Percentiles rank a stretch among this genome's conserved stretches.
phyloP scores from a whole-genome alignment of 208 protist species.

The Trypanosoma congolense region DNA sequence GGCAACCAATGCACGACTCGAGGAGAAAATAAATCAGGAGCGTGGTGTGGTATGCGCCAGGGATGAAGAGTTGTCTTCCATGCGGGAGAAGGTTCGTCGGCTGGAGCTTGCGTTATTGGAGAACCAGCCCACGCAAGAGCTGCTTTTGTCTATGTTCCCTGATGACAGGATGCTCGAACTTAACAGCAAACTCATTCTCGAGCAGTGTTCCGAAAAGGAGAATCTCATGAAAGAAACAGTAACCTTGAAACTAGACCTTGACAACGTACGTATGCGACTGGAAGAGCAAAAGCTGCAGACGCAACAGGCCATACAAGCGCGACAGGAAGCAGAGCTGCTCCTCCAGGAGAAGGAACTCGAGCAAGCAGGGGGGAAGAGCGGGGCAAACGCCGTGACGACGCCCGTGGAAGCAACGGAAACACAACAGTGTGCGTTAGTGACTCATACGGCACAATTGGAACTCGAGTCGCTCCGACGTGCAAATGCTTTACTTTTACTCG shows the following conservation, averaged over 20 bases:
- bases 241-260: slow-evolving; percentile 10
- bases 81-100: slow-evolving; percentile 24
- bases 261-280: slow-evolving; percentile 2
- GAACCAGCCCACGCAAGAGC: slow-evolving; percentile 35
- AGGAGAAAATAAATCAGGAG: slow-evolving; percentile 1
- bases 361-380: no score
- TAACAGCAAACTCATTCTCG: slow-evolving; percentile 20
- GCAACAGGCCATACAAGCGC: slow-evolving; percentile 33
- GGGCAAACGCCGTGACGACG: no score
- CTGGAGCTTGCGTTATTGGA: slow-evolving; percentile 32
- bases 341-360: slow-evolving; percentile 16
- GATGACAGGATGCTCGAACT: slow-evolving; percentile 40
- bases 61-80: slow-evolving; percentile 9
- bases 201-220: slow-evolving; percentile 12
- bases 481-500: slow-evolving; percentile 32
- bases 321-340: slow-evolving; percentile 43
- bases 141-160: slow-evolving; percentile 55
- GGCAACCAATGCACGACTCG: slow-evolving; percentile 4
- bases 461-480: slow-evolving; percentile 35
- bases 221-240: slow-evolving; percentile 14
- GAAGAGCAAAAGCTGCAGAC: slow-evolving; percentile 14
- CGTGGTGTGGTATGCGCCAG: slow-evolving; percentile 11
- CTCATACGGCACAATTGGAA: no score
- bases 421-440: no score
- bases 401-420: no score